Base-by-base conservation (phyloP, 371 early-diverging fungal species). In the Chytridium lagenaria region DNA sequence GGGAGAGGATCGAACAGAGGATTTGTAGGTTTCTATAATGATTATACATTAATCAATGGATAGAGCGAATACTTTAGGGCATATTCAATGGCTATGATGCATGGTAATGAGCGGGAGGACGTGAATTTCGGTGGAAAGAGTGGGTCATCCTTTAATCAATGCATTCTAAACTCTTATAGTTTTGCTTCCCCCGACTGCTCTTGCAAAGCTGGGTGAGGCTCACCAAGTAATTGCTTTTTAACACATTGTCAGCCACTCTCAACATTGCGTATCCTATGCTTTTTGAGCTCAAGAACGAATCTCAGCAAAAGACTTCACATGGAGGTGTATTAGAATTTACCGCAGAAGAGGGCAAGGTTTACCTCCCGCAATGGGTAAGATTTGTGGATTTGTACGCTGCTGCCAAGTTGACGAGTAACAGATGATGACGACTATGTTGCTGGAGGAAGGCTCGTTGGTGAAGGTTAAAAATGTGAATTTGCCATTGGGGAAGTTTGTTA, bases 321-420 rank as follows among this genome's bases (percentile, higher is more conserved):
- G 96, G 96, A 31, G 98, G 99, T 77, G 99, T 99, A 0, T 90
- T 99, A 5, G 99, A 99, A 83, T 99, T 99, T 80, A 96, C 94
- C 38, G 98, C 98, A 30, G 96, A 97, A 77, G 98, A 98, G 83
- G 99, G 98, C 28, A 86, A 95, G 34, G 93, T 93, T 2, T 96
- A 97, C 77, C 80, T 99, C 39, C 99, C 99, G 34, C 91, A 92
- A 59, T 99, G 99, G 99, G 94, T 94, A 84, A 49, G 68, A 38
- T 49, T 57, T 36, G 26, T 34, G 15, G 31, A 15, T 34, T 66
- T 57, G n/a, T 64, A 23, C n/a, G 10, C 1, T 28, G 50, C 33
- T 52, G 23, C 61, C 65, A 65, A 71, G 2, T 37, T 44, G 66
- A 63, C 26, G 26, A 57, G 61, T 34, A 23, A 26, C 59, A 93